Percentiles rank a stretch among this genome's conserved stretches.
phyloP scores from a whole-genome alignment of 2,329 filamentous ascomycete genomes.

The Grosmannia clavigera region DNA sequence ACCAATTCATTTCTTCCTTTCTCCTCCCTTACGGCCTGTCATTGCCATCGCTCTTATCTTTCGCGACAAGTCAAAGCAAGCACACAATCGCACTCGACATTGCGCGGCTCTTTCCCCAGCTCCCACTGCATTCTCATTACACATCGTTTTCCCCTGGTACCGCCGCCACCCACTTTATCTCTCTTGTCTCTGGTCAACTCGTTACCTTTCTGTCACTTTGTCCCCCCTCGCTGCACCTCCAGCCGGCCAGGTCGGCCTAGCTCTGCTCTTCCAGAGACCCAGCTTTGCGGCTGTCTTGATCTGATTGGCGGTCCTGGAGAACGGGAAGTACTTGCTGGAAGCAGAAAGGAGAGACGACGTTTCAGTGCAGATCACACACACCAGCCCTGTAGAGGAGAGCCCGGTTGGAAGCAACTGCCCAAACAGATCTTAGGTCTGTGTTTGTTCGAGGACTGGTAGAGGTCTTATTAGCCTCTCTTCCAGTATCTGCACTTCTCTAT shows the following conservation, averaged over 20 bases:
- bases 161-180: not conserved
- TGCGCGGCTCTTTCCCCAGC: conserved; percentile 17
- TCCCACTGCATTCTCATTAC: conserved; percentile 8
- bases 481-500: not conserved
- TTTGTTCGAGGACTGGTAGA: not conserved
- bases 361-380: not conserved
- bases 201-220: not conserved
- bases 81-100: conserved; percentile 7
- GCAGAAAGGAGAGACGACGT: not conserved
- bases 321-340: not conserved
- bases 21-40: conserved; percentile 29
- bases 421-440: not conserved
- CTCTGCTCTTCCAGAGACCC: not conserved
- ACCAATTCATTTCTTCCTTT: conserved; percentile 28
- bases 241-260: not conserved
- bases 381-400: not conserved
- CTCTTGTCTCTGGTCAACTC: not conserved
- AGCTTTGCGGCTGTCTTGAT: not conserved
- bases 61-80: conserved; percentile 11
- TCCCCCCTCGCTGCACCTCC: not conserved
- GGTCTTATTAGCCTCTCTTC: not conserved
- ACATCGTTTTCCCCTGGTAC: conserved; percentile 4
- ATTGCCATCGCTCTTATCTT: conserved; percentile 25
- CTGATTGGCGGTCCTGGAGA: conserved; percentile 1
- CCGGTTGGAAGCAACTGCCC: not conserved